A percentile compares a stretch with the other conserved stretches of the same genome.
phyloP scores from a whole-genome alignment of 164 flowering plant genomes.

The Vitis rupestris region DNA sequence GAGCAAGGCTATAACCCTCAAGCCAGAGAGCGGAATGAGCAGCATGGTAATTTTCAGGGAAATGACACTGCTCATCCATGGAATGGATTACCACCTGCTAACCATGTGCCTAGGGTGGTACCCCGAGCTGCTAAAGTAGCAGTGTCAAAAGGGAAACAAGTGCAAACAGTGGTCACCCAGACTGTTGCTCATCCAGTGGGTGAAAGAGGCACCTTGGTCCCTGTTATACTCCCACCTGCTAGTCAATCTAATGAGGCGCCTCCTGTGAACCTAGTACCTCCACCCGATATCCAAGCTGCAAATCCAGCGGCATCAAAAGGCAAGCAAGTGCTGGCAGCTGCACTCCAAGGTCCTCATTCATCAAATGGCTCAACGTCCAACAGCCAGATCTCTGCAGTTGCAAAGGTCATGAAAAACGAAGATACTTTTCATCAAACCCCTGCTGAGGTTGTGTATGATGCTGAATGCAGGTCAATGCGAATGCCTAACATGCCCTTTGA shows the following conservation, averaged over 20 bases:
- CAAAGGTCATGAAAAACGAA: conserved; percentile 6
- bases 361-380: conserved; percentile 12
- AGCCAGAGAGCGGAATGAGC: conserved; percentile 19
- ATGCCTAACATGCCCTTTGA: conserved; percentile 25
- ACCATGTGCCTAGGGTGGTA: conserved; percentile 7
- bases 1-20: conserved; percentile 16
- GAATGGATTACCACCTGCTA: conserved; percentile 4
- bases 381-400: conserved; percentile 5
- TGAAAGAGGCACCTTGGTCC: conserved; percentile 35
- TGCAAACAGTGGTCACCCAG: conserved; percentile 14
- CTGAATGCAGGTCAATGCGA: conserved; percentile 19
- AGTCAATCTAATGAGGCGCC: conserved; percentile 22
- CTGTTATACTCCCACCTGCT: conserved; percentile 37
- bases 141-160: conserved; percentile 18
- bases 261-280: conserved; percentile 11
- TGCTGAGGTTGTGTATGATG: conserved; percentile 2
- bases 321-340: conserved; percentile 8
- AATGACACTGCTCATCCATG: conserved; percentile 16
- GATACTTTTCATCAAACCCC: conserved; percentile 5
- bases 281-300: conserved; percentile 17
- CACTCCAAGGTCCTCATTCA: conserved; percentile 9
- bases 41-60: conserved; percentile 9
- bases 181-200: conserved; percentile 15
- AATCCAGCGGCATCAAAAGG: conserved; percentile 18
- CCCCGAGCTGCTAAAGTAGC: conserved; percentile 9